Conservation (phyloP, 2,329 filamentous ascomycete genomes). For the Penicillium expansum region DNA sequence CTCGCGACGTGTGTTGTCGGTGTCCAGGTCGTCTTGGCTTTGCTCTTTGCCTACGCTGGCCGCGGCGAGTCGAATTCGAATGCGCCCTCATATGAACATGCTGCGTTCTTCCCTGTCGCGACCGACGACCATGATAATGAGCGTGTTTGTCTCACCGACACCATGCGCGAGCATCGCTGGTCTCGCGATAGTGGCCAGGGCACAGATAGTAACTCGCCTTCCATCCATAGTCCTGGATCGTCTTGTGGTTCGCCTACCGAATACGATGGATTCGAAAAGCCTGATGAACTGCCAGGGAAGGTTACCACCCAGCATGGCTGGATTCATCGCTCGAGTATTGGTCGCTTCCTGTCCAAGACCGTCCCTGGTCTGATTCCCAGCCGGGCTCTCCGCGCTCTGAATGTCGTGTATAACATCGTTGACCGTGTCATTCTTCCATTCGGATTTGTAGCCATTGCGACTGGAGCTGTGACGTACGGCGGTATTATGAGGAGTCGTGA, state of each 20-base stretch:
- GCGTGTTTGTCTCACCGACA: slow-evolving; percentile 41
- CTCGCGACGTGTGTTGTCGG: slow-evolving; percentile 68
- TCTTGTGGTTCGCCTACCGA: slow-evolving; percentile 50
- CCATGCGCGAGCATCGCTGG: slow-evolving; percentile 51
- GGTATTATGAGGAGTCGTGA: slow-evolving; percentile 72
- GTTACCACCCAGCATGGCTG: slow-evolving; percentile 36
- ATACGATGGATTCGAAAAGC: slow-evolving; percentile 50
- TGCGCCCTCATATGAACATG: slow-evolving; percentile 48
- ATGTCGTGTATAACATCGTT: slow-evolving; percentile 62
- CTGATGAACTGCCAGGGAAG: slow-evolving; percentile 46
- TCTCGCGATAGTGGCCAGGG: slow-evolving; percentile 73
- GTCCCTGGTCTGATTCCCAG: slow-evolving; percentile 57
- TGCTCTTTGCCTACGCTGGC: slow-evolving; percentile 61
- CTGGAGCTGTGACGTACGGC: slow-evolving; percentile 72
- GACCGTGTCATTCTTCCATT: slow-evolving; percentile 76
- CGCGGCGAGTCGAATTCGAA: slow-evolving; percentile 37
- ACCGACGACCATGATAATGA: slow-evolving; percentile 49
- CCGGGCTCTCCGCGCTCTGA: slow-evolving; percentile 57
- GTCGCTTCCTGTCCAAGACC: slow-evolving; percentile 54
- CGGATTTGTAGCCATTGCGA: slow-evolving; percentile 69
- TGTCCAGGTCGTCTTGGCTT: slow-evolving; percentile 66
- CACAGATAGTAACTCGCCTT: slow-evolving; percentile 67
- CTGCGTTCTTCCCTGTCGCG: slow-evolving; percentile 62
- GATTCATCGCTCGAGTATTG: slow-evolving; percentile 47
- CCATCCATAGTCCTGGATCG: slow-evolving; percentile 65